Evolutionary conservation across 2,329 filamentous ascomycete genomes (phyloP).

Genomic region (Calonectria montana): DNA sequence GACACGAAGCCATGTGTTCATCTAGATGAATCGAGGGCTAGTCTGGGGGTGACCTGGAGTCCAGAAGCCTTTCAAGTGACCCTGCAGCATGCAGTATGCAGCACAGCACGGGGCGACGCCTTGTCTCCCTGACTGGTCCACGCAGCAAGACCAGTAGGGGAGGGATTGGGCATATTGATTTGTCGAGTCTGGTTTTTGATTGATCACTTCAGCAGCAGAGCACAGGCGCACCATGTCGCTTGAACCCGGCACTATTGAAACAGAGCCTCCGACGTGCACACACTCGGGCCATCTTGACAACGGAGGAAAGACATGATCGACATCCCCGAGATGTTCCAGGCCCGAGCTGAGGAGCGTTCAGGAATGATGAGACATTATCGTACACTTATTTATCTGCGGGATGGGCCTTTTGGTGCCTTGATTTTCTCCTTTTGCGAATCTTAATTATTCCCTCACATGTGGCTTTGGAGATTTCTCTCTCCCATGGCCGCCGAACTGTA

Average conservation of each 20-base stretch:
- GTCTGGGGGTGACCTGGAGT: neutral
- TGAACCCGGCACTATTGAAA: neutral
- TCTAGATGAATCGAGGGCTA: constrained; percentile 9
- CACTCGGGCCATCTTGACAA: constrained; percentile 3
- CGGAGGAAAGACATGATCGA: neutral
- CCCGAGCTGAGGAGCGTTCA: neutral
- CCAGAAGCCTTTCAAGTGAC: constrained; percentile 3
- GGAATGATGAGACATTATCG: neutral
- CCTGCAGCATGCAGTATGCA: neutral
- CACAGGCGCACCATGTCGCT: neutral
- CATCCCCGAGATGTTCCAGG: neutral
- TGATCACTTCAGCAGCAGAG: neutral
- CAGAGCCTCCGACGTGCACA: neutral
- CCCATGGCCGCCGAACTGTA: neutral
- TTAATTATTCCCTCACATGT: neutral
- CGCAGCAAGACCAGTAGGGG: neutral
- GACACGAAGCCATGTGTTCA: constrained; percentile 7
- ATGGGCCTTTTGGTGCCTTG: neutral
- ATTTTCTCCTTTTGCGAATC: neutral
- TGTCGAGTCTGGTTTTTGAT: neutral
- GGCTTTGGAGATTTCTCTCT: neutral
- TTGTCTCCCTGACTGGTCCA: neutral
- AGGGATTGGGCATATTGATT: neutral
- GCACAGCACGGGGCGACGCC: neutral
- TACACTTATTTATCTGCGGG: neutral